A percentile compares a stretch with the other conserved stretches of the same genome.
These are phyloP conservation scores for Metschnikowia orientalis DNA, from an alignment of 805 yeast genomes.

Conservation along the genomic window DNA sequence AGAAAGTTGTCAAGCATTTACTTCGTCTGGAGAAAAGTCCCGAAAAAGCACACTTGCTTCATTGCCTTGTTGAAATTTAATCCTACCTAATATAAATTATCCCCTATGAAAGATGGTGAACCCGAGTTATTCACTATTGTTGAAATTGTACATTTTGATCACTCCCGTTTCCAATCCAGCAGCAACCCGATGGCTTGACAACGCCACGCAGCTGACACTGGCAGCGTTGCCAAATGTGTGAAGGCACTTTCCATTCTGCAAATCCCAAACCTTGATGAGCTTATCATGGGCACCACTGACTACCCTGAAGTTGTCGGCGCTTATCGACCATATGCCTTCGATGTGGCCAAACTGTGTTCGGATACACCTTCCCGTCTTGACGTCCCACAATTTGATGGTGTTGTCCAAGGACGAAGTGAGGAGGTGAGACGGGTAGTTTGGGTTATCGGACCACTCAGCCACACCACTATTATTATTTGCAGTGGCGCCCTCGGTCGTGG, in stretches of 20 bases:
- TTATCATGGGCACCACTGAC: slow-evolving; percentile 94
- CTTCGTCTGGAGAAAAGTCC: no score
- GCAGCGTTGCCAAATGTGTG: slow-evolving; percentile 81
- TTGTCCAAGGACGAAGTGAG: slow-evolving; percentile 87
- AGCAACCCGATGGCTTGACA: slow-evolving; percentile 85
- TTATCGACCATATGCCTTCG: slow-evolving; percentile 97
- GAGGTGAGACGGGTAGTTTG: slow-evolving; percentile 70
- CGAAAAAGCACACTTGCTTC: no score
- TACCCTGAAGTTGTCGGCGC: slow-evolving; percentile 92
- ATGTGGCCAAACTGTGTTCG: slow-evolving; percentile 96
- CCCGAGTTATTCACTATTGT: background rate
- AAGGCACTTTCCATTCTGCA: slow-evolving; percentile 90
- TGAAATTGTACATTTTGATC: slow-evolving; percentile 60
- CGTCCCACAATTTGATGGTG: slow-evolving; percentile 91
- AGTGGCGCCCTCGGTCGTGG: no score
- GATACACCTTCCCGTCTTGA: slow-evolving; percentile 78
- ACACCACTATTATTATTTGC: no score
- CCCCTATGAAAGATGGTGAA: no score
- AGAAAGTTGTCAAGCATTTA: no score
- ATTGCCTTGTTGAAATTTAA: no score
- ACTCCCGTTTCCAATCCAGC: slow-evolving; percentile 88
- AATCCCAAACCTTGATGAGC: slow-evolving; percentile 88
- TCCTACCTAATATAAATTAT: no score
- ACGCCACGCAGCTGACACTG: slow-evolving; percentile 63
- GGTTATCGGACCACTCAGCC: slow-evolving; percentile 14